Evolutionary conservation across 169 alveolate species (phyloP), one percentile per base, ranked within the genome.

Genomic region (Cryptosporidium xiaoi): DNA sequence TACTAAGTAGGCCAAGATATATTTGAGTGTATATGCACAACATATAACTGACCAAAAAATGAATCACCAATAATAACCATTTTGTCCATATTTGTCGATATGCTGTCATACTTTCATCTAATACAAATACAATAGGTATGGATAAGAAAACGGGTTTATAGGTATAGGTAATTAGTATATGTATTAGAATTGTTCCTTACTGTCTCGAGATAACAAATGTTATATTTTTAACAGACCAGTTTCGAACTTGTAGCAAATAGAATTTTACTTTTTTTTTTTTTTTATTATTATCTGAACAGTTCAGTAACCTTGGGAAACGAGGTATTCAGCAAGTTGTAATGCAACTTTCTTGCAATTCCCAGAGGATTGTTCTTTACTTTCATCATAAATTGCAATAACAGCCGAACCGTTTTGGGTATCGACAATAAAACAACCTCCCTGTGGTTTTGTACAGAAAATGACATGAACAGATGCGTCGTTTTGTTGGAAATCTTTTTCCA

Each of bases 351-450:
- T 60, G 60, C 91, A 68, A 51, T 91, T 90, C 4, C 91, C 93
- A 20, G 83, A 51, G 34, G 68, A 50, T 60, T 91, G 93, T 31
- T 89, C 93, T 60, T 77, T 77, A 48, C 60, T 83, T 46, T 91
- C 93, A 15, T 91, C 93, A 58, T 89, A 91, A n/a, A 91, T 62
- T 10, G 93, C 92, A 33, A 91, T 65, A 51, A 89, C 83, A 36
- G 82, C 89, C 40, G 64, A 82, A 65, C 91, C 93, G 27, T 83
- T 83, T 33, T 66, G 71, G 8, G 93, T 91, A 50, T 68, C 84
- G 27, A 91, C 69, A 29, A 91, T 27, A 29, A 65, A 71, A 27
- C 91, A 91, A 12, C 93, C 93, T 62, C 93, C 93, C 60, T 91
- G 90, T 4, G 69, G 24, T 34, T n/a, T 77, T 31, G 27, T 77